A percentile compares a stretch with the other conserved stretches of the same genome.
These are phyloP conservation scores for Candida wancherniae DNA, from an alignment of 805 yeast species.

Conservation along the genomic window DNA sequence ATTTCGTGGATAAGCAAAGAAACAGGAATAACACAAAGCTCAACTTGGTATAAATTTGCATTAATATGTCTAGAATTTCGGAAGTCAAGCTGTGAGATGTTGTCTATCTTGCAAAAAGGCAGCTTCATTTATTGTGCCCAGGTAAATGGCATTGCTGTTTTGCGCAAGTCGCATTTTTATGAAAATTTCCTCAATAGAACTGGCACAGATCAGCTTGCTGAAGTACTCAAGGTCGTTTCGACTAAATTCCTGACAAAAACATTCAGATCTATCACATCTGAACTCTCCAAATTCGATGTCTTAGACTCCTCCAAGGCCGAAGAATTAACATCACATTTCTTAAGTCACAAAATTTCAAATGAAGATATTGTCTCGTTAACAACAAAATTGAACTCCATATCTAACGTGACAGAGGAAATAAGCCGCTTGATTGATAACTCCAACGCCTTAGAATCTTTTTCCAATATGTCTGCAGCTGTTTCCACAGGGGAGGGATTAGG, in stretches of 20 bases:
- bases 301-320: constrained; percentile 17
- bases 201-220: constrained; percentile 16
- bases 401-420: constrained; percentile 23
- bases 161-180: constrained; percentile 29
- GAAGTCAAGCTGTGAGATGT: constrained; percentile 55
- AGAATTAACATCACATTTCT: constrained; percentile 20
- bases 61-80: constrained; percentile 68
- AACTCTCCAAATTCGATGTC: constrained; percentile 10
- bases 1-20: constrained; percentile 10
- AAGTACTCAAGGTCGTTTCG: constrained; percentile 20
- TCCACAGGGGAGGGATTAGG: constrained; percentile 17
- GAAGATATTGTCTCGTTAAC: constrained; percentile 19
- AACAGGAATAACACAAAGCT: constrained; percentile 30
- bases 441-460: constrained; percentile 1
- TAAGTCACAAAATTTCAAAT: constrained; percentile 24
- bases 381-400: constrained; percentile 22
- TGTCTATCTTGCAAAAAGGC: constrained; percentile 29
- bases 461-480: constrained; percentile 1
- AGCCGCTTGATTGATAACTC: constrained; percentile 18
- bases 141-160: constrained; percentile 30
- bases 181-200: constrained; percentile 20
- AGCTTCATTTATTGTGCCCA: constrained; percentile 22
- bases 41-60: constrained; percentile 66
- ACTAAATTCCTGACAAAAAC: constrained; percentile 28
- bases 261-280: constrained; percentile 19